Conservation (phyloP, 225 moss, liverwort and hornwort genomes). For the Antitrichia curtipendula region DNA sequence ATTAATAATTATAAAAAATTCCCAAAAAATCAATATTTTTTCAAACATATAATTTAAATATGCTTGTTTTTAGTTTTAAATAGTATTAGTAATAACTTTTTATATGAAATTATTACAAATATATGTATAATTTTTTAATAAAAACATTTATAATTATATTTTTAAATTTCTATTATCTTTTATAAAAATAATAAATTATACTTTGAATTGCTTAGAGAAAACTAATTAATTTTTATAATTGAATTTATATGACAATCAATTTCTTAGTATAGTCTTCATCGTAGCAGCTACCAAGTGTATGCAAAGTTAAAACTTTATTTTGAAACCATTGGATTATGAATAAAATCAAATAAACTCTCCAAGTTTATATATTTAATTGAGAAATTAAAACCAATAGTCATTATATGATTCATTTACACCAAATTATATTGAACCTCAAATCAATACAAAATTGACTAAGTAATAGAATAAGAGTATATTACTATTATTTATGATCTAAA, state of each 20-base stretch:
- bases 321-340: background rate
- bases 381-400: background rate
- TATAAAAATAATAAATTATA: no score
- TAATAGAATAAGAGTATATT: background rate
- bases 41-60: background rate
- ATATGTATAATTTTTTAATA: fast-evolving
- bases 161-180: fast-evolving
- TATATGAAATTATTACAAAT: fast-evolving
- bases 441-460: background rate
- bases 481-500: background rate
- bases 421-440: background rate
- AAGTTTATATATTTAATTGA: background rate
- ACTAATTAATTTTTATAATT: background rate
- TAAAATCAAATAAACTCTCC: background rate
- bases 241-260: background rate
- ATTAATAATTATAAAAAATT: no score
- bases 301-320: background rate
- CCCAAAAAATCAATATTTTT: background rate
- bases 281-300: no score
- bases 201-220: background rate
- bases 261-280: background rate
- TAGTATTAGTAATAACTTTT: background rate
- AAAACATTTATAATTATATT: fast-evolving
- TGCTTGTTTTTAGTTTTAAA: background rate
- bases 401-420: background rate